These are phyloP conservation scores for Podila verticillata DNA, from an alignment of 192 early-diverging fungal genomes.

Conservation along the genomic window DNA sequence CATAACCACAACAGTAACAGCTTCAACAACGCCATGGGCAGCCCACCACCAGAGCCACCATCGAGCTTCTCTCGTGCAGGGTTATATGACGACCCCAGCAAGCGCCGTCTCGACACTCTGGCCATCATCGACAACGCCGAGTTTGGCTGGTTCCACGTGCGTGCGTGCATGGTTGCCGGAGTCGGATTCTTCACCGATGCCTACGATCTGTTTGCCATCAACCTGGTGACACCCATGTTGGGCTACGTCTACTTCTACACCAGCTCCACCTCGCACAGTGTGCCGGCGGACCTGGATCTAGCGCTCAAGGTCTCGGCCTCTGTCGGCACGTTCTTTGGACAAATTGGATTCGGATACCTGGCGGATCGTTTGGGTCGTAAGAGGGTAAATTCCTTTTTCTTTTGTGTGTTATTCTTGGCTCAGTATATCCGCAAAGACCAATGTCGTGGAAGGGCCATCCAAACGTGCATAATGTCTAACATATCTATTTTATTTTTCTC, in stretches of 20 bases:
- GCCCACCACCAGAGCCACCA: neutral
- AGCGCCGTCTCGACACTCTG: slow-evolving; percentile 30
- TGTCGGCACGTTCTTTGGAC: slow-evolving; percentile 90
- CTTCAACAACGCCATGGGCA: too few species aligned
- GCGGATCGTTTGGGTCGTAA: slow-evolving; percentile 91
- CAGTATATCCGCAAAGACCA: neutral
- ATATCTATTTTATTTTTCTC: too few species aligned
- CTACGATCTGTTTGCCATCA: slow-evolving; percentile 95
- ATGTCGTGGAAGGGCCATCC: neutral
- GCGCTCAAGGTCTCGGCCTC: slow-evolving; percentile 86
- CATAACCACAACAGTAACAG: neutral
- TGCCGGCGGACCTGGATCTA: slow-evolving; percentile 76
- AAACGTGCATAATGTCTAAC: too few species aligned
- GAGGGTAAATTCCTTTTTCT: slow-evolving; percentile 43
- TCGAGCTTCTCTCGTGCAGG: slow-evolving; percentile 23
- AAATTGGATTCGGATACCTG: slow-evolving; percentile 80
- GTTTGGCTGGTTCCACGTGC: slow-evolving; percentile 79
- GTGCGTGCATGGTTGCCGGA: slow-evolving; percentile 74
- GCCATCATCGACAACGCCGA: slow-evolving; percentile 67
- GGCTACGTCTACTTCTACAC: slow-evolving; percentile 79
- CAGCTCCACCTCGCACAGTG: slow-evolving; percentile 24
- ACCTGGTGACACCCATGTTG: slow-evolving; percentile 86
- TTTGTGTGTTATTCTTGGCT: slow-evolving; percentile 1
- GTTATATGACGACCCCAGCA: slow-evolving; percentile 11
- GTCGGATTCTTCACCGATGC: slow-evolving; percentile 91